A percentile compares a stretch with the other conserved stretches of the same genome.
These are phyloP conservation scores for Botrytis porri DNA, from an alignment of 2,329 filamentous ascomycete genomes.

Conservation along the genomic window DNA sequence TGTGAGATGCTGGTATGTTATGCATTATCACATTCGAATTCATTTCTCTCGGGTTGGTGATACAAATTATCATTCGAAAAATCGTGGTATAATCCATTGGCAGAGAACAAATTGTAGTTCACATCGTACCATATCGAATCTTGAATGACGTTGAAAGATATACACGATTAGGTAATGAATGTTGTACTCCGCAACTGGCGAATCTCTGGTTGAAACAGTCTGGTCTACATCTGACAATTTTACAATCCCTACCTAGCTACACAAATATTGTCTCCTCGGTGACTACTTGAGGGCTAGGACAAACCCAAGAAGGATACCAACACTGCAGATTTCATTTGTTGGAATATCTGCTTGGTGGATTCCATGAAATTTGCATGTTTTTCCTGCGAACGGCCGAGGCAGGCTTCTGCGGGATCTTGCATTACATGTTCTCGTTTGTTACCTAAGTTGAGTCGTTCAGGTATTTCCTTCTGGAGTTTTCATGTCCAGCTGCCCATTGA, in stretches of 20 bases:
- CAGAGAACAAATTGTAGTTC: background rate
- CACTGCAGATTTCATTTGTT: background rate
- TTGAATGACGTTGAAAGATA: background rate
- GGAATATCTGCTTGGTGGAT: background rate
- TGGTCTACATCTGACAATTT: background rate
- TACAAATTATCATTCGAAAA: background rate
- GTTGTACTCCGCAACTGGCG: background rate
- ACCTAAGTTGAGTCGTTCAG: conserved; percentile 1
- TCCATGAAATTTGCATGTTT: conserved; percentile 16
- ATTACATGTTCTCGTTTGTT: conserved; percentile 15
- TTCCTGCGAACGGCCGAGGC: conserved; percentile 6
- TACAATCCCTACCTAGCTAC: background rate
- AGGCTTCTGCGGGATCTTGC: conserved; percentile 9
- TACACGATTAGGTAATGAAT: background rate
- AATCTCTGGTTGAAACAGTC: background rate
- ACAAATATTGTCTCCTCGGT: background rate
- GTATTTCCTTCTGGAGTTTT: background rate
- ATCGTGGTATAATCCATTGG: background rate
- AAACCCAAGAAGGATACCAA: background rate
- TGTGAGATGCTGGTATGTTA: background rate
- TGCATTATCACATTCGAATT: background rate
- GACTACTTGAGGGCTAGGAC: background rate
- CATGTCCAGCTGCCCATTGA: conserved; percentile 9
- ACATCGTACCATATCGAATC: background rate
- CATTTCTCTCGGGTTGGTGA: background rate